Percentiles rank a stretch among this genome's conserved stretches.
These are phyloP conservation scores for Trichoderma sp. DNA, from an alignment of 2,329 filamentous ascomycete genomes.

Conservation along the genomic window DNA sequence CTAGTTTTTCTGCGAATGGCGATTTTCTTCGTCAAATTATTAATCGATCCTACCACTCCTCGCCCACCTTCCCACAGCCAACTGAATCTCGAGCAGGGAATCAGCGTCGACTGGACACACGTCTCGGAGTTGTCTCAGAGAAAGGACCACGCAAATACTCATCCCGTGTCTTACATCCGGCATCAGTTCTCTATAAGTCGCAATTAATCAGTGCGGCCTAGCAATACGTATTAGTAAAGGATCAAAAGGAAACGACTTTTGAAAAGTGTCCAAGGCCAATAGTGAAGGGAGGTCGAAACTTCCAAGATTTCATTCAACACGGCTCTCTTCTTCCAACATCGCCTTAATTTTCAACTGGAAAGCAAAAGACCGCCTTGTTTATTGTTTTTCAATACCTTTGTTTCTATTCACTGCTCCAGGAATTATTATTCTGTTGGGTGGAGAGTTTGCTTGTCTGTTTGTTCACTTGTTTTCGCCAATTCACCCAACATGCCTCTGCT, in stretches of 20 bases:
- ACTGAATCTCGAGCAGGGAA: background rate
- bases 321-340: background rate
- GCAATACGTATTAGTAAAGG: background rate
- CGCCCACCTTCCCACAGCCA: background rate
- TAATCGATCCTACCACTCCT: background rate
- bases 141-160: background rate
- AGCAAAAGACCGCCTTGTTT: background rate
- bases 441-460: background rate
- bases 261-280: background rate
- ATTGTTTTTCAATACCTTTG: background rate
- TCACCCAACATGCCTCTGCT: constrained; percentile 2
- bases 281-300: background rate
- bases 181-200: background rate
- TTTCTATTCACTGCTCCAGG: background rate
- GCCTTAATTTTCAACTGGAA: background rate
- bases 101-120: background rate
- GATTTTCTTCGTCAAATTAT: background rate
- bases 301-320: background rate
- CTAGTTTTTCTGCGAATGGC: background rate
- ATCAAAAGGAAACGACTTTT: background rate
- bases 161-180: background rate
- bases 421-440: background rate
- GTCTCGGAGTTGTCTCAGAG: background rate
- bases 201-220: background rate
- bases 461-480: background rate